These are phyloP conservation scores for Trifolium pratense DNA, from an alignment of 306 rosid species.

Conservation along the genomic window DNA sequence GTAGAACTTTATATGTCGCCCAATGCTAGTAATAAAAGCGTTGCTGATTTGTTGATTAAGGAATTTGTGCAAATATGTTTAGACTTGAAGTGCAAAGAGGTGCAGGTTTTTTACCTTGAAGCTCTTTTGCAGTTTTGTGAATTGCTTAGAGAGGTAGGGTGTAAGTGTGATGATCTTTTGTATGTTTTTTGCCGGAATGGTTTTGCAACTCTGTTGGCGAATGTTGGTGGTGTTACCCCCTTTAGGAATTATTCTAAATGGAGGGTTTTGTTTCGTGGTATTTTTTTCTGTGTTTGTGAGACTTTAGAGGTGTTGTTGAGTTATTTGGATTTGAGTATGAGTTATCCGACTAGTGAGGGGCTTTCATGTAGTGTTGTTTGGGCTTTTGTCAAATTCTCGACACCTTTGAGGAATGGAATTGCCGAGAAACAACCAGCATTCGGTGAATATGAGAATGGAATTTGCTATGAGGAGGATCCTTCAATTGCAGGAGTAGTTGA, in stretches of 20 bases:
- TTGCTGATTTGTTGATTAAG: constrained; percentile 54
- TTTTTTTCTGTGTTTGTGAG: constrained; percentile 62
- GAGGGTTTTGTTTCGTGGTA: constrained; percentile 48
- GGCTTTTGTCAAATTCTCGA: constrained; percentile 54
- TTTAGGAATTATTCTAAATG: constrained; percentile 29
- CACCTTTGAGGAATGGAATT: constrained; percentile 50
- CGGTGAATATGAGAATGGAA: constrained; percentile 24
- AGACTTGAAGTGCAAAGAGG: constrained; percentile 16
- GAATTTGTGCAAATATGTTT: constrained; percentile 50
- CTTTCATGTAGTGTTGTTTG: constrained; percentile 44
- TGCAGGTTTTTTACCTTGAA: constrained; percentile 47
- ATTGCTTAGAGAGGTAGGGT: constrained; percentile 54
- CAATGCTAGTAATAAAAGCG: constrained; percentile 32
- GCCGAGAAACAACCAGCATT: constrained; percentile 15
- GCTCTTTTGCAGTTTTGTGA: constrained; percentile 69
- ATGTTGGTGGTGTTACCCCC: constrained; percentile 13
- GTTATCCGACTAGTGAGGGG: constrained; percentile 11
- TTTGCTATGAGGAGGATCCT: constrained; percentile 41
- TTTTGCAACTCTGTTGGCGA: constrained; percentile 54
- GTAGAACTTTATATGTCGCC: constrained; percentile 61
- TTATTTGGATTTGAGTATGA: constrained; percentile 51
- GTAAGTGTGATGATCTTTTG: constrained; percentile 56
- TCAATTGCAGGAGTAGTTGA: constrained; percentile 50
- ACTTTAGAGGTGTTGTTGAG: constrained; percentile 47
- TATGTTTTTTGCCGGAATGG: constrained; percentile 59